A percentile compares a stretch with the other conserved stretches of the same genome.
These are phyloP conservation scores for Fusarium duplospermum DNA, from an alignment of 2,329 filamentous ascomycete genomes.

Conservation along the genomic window DNA sequence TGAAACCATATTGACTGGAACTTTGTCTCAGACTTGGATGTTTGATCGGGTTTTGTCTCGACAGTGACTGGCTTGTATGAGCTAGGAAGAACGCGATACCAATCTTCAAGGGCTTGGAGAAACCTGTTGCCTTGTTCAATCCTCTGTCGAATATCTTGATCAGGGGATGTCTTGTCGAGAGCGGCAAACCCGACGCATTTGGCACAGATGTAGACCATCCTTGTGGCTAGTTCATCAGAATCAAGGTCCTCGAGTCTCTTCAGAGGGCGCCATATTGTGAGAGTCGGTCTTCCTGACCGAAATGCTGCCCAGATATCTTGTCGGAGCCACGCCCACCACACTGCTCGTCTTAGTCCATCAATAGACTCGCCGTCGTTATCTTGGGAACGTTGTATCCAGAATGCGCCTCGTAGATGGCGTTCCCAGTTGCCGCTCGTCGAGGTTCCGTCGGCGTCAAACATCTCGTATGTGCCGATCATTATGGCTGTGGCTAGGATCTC, in stretches of 20 bases:
- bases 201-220: conserved; percentile 25
- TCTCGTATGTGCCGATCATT: conserved; percentile 73
- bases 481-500: conserved; percentile 70
- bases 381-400: conserved; percentile 73
- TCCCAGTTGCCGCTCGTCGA: conserved; percentile 62
- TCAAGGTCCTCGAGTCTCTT: conserved; percentile 59
- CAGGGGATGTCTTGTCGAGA: background rate
- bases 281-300: conserved; percentile 64
- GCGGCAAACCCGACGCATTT: background rate
- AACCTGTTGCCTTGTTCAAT: background rate
- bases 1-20: background rate
- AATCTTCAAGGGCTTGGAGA: background rate
- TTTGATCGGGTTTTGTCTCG: background rate
- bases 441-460: conserved; percentile 63
- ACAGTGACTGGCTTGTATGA: background rate
- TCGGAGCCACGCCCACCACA: conserved; percentile 74
- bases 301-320: conserved; percentile 75
- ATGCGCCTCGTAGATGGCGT: conserved; percentile 71
- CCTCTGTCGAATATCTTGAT: background rate
- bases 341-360: conserved; percentile 65
- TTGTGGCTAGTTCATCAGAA: conserved; percentile 64
- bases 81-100: background rate
- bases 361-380: conserved; percentile 67
- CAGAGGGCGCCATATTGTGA: conserved; percentile 69
- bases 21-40: background rate